phyloP scores from a whole-genome alignment of 768 basidiomycete genomes.

The Pulveroboletus frians region DNA sequence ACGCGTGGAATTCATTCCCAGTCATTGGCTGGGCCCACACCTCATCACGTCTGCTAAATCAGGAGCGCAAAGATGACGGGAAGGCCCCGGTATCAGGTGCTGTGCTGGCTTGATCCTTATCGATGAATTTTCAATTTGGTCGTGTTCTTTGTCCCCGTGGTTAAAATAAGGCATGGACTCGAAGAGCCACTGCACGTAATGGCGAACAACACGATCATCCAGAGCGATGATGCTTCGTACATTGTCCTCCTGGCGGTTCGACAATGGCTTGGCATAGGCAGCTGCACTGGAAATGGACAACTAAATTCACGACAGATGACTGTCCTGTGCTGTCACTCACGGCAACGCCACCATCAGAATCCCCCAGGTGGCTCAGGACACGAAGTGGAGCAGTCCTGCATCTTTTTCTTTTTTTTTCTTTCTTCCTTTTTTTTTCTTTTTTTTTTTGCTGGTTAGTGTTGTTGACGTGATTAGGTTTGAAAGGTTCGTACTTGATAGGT shows the following conservation, averaged over 20 bases:
- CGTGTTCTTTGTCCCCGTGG: constrained; percentile 1
- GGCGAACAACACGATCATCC: constrained; percentile 4
- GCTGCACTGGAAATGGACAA: neutral
- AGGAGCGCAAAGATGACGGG: neutral
- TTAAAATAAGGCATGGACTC: neutral
- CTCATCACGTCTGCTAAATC: neutral
- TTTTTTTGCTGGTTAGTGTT: neutral
- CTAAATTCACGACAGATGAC: constrained; percentile 1
- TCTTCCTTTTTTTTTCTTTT: neutral
- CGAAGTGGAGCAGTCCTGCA: neutral
- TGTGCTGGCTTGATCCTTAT: neutral
- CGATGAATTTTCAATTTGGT: neutral
- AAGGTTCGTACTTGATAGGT: neutral
- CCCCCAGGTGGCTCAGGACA: neutral
- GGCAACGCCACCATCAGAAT: constrained; percentile 13
- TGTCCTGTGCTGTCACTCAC: constrained; percentile 4
- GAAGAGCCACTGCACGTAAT: neutral
- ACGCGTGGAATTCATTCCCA: neutral
- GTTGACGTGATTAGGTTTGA: neutral
- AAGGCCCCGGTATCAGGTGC: neutral
- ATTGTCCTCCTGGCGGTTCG: constrained; percentile 8
- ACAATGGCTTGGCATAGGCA: neutral
- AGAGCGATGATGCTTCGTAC: constrained; percentile 1
- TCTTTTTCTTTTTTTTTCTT: neutral
- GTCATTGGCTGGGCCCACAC: neutral